Evolutionary conservation across 1,284 basidiomycete species (phyloP).

Genomic region (Boletus albobrunnescens): DNA sequence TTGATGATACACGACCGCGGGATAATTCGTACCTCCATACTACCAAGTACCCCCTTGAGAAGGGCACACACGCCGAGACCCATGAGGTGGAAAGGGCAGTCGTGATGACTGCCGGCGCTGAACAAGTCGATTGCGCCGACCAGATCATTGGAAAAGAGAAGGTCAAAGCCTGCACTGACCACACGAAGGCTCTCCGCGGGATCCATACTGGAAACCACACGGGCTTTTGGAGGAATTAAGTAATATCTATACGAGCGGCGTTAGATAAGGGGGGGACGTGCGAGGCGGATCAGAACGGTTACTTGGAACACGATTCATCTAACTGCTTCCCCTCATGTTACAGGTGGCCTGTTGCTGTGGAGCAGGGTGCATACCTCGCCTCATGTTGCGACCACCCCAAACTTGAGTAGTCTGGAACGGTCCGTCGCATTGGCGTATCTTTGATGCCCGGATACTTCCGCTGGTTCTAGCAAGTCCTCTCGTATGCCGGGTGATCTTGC

Average conservation of each 20-base stretch:
- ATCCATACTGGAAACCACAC: slow-evolving; percentile 13
- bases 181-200: slow-evolving; percentile 42
- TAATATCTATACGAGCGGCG: neutral
- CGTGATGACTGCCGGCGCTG: slow-evolving; percentile 28
- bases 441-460: no score
- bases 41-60: slow-evolving; percentile 74
- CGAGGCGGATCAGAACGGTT: neutral
- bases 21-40: slow-evolving; percentile 57
- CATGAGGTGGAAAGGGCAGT: slow-evolving; percentile 66
- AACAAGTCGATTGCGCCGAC: slow-evolving; percentile 51
- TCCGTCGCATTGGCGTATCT: no score
- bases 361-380: no score
- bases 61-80: slow-evolving; percentile 69
- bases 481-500: no score
- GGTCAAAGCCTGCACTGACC: slow-evolving; percentile 61
- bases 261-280: neutral
- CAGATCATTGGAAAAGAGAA: slow-evolving; percentile 65
- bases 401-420: no score
- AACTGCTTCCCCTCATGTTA: no score
- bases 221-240: neutral
- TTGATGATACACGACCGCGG: neutral
- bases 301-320: neutral
- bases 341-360: no score
- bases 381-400: no score
- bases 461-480: no score